A percentile compares a stretch with the other conserved stretches of the same genome.
Evolutionary conservation across 1,284 basidiomycete species (phyloP).

Genomic region (Ustilago vetiveriae): DNA sequence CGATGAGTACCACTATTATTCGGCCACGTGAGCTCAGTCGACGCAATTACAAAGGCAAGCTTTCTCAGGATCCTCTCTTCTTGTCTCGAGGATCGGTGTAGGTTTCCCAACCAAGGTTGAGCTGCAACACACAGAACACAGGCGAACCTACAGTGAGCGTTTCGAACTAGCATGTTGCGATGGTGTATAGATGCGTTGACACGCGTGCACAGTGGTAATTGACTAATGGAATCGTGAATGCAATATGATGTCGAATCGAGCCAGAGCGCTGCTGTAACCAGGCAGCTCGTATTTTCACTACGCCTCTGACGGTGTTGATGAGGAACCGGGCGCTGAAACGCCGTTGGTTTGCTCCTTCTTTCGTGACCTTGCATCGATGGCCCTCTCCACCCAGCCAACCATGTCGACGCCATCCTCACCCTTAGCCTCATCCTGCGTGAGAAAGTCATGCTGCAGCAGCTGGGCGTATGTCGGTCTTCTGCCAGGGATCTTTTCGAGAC

Average conservation of each 20-base stretch:
- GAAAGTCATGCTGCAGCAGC: constrained; percentile 81
- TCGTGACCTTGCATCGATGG: constrained; percentile 30
- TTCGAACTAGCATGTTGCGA: not conserved
- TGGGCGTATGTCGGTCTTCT: constrained; percentile 84
- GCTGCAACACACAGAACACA: too few relatives aligned
- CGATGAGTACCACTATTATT: constrained; percentile 90
- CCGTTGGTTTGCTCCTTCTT: constrained; percentile 31
- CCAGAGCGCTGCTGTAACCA: too few relatives aligned
- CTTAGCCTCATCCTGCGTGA: constrained; percentile 68
- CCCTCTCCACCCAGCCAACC: constrained; percentile 61
- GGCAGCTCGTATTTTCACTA: not conserved
- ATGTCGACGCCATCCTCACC: constrained; percentile 66
- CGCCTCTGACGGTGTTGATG: not conserved
- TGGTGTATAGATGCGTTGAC: constrained; percentile 4
- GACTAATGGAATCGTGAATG: not conserved
- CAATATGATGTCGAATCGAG: too few relatives aligned
- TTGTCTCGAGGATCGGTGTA: too few relatives aligned
- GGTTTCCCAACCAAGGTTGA: too few relatives aligned
- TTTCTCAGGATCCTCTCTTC: too few relatives aligned
- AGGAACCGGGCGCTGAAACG: not conserved
- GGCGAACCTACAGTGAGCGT: too few relatives aligned
- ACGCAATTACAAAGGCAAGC: too few relatives aligned
- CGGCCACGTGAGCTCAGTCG: constrained; percentile 37
- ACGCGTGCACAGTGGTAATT: not conserved
- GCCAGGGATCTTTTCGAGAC: constrained; percentile 70